Evolutionary conservation across 1,139 yeast species (phyloP).

Genomic region (Magnusiomyces magnusii): DNA sequence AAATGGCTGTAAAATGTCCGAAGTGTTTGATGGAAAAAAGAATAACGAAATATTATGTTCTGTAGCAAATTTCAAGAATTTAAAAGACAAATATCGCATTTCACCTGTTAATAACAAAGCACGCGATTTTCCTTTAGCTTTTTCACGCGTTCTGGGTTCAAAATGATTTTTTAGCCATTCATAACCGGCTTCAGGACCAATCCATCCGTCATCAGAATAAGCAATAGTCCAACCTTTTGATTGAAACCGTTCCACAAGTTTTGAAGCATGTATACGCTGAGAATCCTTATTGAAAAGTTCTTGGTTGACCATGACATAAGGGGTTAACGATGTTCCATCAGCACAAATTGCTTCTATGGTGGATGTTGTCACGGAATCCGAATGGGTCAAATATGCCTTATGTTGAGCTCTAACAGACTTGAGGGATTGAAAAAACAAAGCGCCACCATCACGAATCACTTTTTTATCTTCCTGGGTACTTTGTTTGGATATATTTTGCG

Average conservation of each 20-base stretch:
- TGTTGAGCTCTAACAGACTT: neutral
- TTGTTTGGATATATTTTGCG: slow-evolving; percentile 8
- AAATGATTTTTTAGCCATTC: slow-evolving; percentile 6
- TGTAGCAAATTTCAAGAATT: slow-evolving; percentile 5
- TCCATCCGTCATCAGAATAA: slow-evolving; percentile 1
- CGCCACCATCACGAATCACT: slow-evolving; percentile 33
- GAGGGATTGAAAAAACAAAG: neutral
- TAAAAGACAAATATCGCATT: slow-evolving; percentile 17
- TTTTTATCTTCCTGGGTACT: slow-evolving; percentile 50
- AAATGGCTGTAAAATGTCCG: slow-evolving; percentile 6
- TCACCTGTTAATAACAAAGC: slow-evolving; percentile 10
- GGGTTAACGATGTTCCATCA: slow-evolving; percentile 7
- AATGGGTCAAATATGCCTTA: neutral
- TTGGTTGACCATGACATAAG: slow-evolving; percentile 1
- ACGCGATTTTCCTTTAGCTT: neutral
- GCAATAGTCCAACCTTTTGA: neutral
- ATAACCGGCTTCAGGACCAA: neutral
- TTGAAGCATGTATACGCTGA: neutral
- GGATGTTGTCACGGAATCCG: neutral
- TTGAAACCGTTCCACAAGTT: neutral
- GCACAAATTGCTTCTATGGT: slow-evolving; percentile 6
- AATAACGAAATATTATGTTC: slow-evolving; percentile 6
- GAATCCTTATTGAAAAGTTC: neutral
- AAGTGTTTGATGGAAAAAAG: slow-evolving; percentile 3
- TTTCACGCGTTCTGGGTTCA: slow-evolving; percentile 4